Evolutionary conservation across 257 asterid genomes (phyloP), one percentile per base, ranked within the genome.

Genomic region (Ajuga chamaepitys): DNA sequence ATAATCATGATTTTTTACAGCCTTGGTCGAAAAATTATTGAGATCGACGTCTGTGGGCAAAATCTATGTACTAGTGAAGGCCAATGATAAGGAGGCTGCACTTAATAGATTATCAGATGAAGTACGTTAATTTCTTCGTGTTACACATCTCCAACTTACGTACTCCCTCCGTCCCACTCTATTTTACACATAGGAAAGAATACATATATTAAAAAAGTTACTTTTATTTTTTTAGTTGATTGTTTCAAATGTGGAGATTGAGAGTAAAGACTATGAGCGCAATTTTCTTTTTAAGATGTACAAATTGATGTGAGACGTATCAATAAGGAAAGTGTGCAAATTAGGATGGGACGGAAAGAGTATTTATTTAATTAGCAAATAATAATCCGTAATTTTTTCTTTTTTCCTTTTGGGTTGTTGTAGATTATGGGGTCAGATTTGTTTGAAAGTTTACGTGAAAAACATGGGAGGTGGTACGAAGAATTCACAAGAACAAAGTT

Each of bases 41-140:
- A 50, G 89, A 61, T 76, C 89, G 38, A 79, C 77, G 1, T 70
- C 78, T 2, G 81, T 77, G 66, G 78, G 78, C 2, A 83, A 83
- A 52, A 71, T 80, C 8, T 83, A 72, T 9, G 12, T 80, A 4
- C 73, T 83, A 6, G 54, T 83, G 50, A 83, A 72, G 71, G 84
- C 89, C 4, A 35, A 48, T 16, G 74, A 78, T 56, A 60, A 78
- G 58, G 84, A 80, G 63, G 77, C 75, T 22, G 86, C 86, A 9
- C 9, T 52, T 11, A 71, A 73, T 13, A 71, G 86, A 62, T 14
- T 83, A 7, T 50, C 38, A 32, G 54, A 52, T 38, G 88, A 83
- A 62, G 88, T 83, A 71, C 0, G 25, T 40, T 9, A 9, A 4
- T 8, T 10, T 9, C n/a, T n/a, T n/a, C n/a, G n/a, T n/a, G n/a